Evolutionary conservation across 2,329 filamentous ascomycete genomes (phyloP), one percentile per base, ranked within the genome.

Genomic region (Amylocarpus encephaloides): DNA sequence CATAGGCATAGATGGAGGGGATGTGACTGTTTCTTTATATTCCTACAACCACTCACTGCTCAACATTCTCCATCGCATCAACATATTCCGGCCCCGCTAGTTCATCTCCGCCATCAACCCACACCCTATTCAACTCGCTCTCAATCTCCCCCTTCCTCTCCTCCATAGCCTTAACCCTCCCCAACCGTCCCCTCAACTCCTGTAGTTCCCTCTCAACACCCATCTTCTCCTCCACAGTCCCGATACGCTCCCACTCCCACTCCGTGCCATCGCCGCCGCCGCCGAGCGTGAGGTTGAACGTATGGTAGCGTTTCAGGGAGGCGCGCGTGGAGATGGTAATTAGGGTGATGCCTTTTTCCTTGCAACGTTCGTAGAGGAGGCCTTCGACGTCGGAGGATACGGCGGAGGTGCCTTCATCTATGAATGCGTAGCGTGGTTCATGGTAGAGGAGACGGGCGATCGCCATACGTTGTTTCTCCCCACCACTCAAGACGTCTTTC

Each of bases 401-500:
- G 1, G 93, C 93, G 52, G 87, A 94, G 0, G 93, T 98, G 6
- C 90, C 92, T 69, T 98, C 93, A 56, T 98, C 93, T 50, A 98
- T 82, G 62, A 98, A 89, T 2, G 90, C 93, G 66, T 95, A 98
- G 53, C 86, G 78, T 13, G 93, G 93, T 71, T 97, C 92, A 64
- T 98, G 93, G 64, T 98, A 98, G 36, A 97, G 73, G 44, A 98
- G 68, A 40, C 93, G 76, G 3, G 94, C 92, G 62, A 98, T 89
- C 0, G 82, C 89, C 79, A 98, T 88, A 18, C 93, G 78, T 71
- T 98, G 93, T 73, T 98, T 98, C 75, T 98, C 93, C 11, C 93
- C 93, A 35, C 93, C 93, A 57, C 86, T 92, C n/a, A 98, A 76
- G 4, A 98, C 89, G 60, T 97, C 92, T 71, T 97, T 96, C 93